Evolutionary conservation across 2,329 filamentous ascomycete genomes (phyloP).

Genomic region (Stachybotrys elegans): DNA sequence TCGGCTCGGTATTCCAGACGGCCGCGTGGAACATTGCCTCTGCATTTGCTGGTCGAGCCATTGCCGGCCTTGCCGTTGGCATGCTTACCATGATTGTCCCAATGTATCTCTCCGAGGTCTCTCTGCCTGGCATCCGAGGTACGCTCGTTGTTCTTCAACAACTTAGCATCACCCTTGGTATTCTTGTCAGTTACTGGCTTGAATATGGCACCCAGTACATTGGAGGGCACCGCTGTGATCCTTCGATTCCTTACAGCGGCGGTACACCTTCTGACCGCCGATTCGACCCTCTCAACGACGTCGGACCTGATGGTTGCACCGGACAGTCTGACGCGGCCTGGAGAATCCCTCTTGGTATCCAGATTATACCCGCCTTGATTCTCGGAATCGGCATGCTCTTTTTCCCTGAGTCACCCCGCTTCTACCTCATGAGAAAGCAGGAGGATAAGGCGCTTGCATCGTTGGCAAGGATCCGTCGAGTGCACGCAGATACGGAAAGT

Average conservation of each 20-base stretch:
- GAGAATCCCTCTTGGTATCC: slow-evolving; percentile 42
- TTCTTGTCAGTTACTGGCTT: slow-evolving; percentile 37
- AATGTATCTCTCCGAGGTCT: slow-evolving; percentile 42
- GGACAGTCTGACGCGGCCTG: slow-evolving; percentile 40
- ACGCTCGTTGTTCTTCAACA: slow-evolving; percentile 40
- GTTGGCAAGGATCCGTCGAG: slow-evolving; percentile 25
- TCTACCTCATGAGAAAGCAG: slow-evolving; percentile 22
- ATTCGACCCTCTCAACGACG: slow-evolving; percentile 38
- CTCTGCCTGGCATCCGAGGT: slow-evolving; percentile 42
- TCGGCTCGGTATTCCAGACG: slow-evolving; percentile 40
- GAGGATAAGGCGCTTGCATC: slow-evolving; percentile 24
- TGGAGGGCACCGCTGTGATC: slow-evolving; percentile 39
- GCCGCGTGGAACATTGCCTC: slow-evolving; percentile 32
- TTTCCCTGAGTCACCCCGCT: slow-evolving; percentile 36
- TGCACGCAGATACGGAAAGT: slow-evolving; percentile 22
- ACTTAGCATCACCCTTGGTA: slow-evolving; percentile 34
- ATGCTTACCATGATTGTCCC: slow-evolving; percentile 33
- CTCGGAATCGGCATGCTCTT: slow-evolving; percentile 50
- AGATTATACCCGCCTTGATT: slow-evolving; percentile 52
- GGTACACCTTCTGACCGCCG: slow-evolving; percentile 28
- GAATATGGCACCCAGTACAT: slow-evolving; percentile 35
- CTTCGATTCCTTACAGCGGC: slow-evolving; percentile 39
- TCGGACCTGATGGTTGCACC: slow-evolving; percentile 33
- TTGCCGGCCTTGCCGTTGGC: slow-evolving; percentile 40
- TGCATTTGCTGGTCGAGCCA: slow-evolving; percentile 35